A percentile compares a stretch with the other conserved stretches of the same genome.
These are phyloP conservation scores for Dactylonectria estremocensis DNA, from an alignment of 2,329 filamentous ascomycete genomes.

Conservation along the genomic window DNA sequence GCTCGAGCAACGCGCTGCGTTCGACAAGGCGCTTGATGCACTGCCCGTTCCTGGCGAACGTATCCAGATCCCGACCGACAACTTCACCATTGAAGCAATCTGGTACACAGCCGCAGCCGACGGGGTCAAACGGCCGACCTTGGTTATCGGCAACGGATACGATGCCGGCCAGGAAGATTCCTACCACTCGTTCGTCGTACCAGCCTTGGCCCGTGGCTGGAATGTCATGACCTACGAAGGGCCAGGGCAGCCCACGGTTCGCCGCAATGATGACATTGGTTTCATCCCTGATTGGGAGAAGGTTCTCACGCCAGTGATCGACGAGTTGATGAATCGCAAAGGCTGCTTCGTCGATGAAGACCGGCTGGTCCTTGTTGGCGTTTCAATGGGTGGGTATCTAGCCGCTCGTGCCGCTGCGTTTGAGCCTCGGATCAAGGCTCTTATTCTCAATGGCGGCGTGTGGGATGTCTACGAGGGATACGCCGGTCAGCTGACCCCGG, in stretches of 20 bases:
- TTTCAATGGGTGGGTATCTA: conserved; percentile 37
- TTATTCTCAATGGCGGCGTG: conserved; percentile 29
- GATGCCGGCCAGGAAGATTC: not conserved
- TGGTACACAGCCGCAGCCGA: conserved; percentile 47
- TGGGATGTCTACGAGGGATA: conserved; percentile 42
- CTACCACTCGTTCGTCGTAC: not conserved
- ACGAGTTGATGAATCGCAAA: conserved; percentile 10
- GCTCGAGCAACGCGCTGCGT: conserved; percentile 51
- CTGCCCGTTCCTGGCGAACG: conserved; percentile 44
- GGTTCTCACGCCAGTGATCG: conserved; percentile 4
- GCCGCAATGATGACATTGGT: not conserved
- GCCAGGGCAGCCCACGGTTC: conserved; percentile 2
- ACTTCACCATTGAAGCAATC: conserved; percentile 55
- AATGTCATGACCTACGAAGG: conserved; percentile 11
- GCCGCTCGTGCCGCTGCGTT: conserved; percentile 36
- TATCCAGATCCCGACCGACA: conserved; percentile 45
- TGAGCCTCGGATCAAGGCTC: conserved; percentile 24
- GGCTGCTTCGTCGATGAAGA: conserved; percentile 12
- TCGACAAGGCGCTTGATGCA: conserved; percentile 54
- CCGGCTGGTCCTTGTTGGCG: conserved; percentile 1
- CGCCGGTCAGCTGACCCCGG: conserved; percentile 9
- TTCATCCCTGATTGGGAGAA: conserved; percentile 14
- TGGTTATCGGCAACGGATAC: not conserved
- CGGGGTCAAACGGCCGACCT: not conserved
- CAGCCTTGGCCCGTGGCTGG: conserved; percentile 3